Base-by-base conservation (phyloP, 1,139 yeast genomes). In the Kodamaea derodonti region DNA sequence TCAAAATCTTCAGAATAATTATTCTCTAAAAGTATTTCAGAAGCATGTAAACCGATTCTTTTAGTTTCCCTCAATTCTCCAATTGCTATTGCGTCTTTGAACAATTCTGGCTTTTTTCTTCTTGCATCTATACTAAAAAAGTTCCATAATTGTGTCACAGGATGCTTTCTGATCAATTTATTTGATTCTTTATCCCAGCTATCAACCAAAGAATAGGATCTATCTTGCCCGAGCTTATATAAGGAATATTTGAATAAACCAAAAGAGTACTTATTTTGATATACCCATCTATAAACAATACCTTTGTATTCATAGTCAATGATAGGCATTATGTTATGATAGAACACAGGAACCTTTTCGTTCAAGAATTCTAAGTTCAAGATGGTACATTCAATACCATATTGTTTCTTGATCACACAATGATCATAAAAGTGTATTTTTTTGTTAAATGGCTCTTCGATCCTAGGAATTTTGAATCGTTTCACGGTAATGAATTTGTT, bases 161-260 rank as follows among this genome's bases (percentile, higher is more conserved):
- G 29, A 32, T 37, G 28, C 18, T 29, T 20, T 20, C 24, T 29
- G 10, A 11, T 11, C 10, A 36, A n/a, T 20, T 34, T 37, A 12
- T 24, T 20, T 4, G 34, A 12, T 18, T 18, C 18, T 14, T 28
- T 24, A 23, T 34, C 37, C 40, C 42, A 41, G 23, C 38, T 35
- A 11, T 41, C 42, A 6, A 37, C 30, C 23, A 41, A 22, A 8
- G 44, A 39, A 20, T 24, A 33, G 15, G 31, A 34, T 8, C 38
- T 31, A 10, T 32, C 32, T 7, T 33, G 31, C n/a, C 31, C 38
- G 27, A 41, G 29, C 9, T 28, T 32, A 28, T 30, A 30, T 13
- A 34, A 31, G 4, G 39, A 33, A 18, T 34, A 41, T 13, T 24
- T 25, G 25, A 17, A 30, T 14, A 27, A 23, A 11, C 24, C 31